Percentiles rank a stretch among this genome's conserved stretches.
These are phyloP conservation scores for Salvia miltiorrhiza DNA, from an alignment of 257 asterid genomes.

Conservation along the genomic window DNA sequence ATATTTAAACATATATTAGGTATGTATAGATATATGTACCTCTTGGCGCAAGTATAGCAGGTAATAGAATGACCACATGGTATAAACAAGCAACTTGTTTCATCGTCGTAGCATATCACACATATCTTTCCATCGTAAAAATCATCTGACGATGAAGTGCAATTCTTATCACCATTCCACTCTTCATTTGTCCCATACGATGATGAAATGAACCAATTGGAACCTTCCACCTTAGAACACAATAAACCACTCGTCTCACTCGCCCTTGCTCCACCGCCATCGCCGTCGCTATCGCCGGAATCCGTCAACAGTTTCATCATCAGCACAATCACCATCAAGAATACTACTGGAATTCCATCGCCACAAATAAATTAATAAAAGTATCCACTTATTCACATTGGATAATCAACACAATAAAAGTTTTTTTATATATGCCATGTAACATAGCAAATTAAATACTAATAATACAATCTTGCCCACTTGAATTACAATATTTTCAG, in stretches of 20 bases:
- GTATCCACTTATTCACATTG: no score
- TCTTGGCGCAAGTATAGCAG: constrained; percentile 52
- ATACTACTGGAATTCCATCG: constrained; percentile 25
- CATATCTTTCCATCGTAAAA: constrained; percentile 67
- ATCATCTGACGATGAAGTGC: constrained; percentile 37
- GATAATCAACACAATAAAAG: no score
- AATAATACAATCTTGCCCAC: no score
- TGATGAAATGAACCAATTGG: constrained; percentile 9
- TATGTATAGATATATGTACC: constrained; percentile 26
- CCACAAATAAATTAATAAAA: neutral
- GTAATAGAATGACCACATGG: constrained; percentile 77
- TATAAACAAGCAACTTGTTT: constrained; percentile 51
- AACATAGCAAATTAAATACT: no score
- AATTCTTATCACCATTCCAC: constrained; percentile 15
- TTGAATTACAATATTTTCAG: no score
- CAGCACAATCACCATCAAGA: constrained; percentile 39
- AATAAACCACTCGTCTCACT: constrained; percentile 35
- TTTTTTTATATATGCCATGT: no score
- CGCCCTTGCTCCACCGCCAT: neutral
- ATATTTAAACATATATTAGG: neutral
- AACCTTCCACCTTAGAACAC: constrained; percentile 29
- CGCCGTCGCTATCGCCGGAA: neutral
- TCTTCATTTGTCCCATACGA: constrained; percentile 43
- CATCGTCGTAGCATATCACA: constrained; percentile 61
- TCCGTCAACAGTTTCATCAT: constrained; percentile 38